Conservation (phyloP, 225 moss, liverwort and hornwort genomes). For the Anthoceros angustus region DNA sequence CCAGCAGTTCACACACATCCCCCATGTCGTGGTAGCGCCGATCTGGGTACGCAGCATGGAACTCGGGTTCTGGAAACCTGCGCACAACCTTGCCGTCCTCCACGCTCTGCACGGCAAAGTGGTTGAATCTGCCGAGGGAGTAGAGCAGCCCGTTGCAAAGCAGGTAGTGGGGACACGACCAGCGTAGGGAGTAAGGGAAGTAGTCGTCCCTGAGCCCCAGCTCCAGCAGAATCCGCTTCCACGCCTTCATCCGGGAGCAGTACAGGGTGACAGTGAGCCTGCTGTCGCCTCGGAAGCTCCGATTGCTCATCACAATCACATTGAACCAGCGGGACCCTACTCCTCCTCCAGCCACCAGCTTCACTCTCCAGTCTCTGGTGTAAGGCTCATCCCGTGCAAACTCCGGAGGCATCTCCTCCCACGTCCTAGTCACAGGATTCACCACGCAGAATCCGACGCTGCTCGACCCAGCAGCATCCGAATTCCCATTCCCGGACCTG, state of each 20-base stretch:
- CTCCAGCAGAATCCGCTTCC: neutral
- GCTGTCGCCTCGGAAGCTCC: neutral
- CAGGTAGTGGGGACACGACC: neutral
- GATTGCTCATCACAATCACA: neutral
- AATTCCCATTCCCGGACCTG: neutral
- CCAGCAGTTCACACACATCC: neutral
- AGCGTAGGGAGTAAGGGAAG: neutral
- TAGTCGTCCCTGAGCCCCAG: neutral
- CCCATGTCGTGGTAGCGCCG: constrained; percentile 1
- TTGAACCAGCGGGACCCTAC: neutral
- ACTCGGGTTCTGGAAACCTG: neutral
- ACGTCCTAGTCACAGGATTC: neutral
- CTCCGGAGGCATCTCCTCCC: neutral
- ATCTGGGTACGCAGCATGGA: neutral
- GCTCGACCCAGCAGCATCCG: neutral
- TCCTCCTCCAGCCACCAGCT: neutral
- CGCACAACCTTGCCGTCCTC: neutral
- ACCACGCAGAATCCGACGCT: neutral
- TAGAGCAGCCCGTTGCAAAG: neutral
- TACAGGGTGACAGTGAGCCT: neutral
- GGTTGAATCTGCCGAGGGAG: neutral
- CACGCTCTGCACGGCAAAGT: neutral
- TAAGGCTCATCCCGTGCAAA: neutral
- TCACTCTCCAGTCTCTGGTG: neutral
- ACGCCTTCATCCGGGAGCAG: neutral